Conservation (phyloP, 257 asterid species). For the Jacaranda copaia region DNA sequence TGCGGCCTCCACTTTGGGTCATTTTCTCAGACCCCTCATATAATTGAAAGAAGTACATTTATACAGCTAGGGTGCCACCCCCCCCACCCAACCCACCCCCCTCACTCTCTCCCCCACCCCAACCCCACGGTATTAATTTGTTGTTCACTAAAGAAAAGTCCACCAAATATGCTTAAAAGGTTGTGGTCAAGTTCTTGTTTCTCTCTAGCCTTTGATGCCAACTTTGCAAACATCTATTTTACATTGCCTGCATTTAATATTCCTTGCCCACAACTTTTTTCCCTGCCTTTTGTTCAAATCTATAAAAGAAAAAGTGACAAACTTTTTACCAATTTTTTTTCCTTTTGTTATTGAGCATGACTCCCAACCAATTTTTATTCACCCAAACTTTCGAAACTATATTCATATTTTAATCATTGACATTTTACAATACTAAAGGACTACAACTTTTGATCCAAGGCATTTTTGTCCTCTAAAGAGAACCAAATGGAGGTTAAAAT, state of each 20-base stretch:
- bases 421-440: neutral
- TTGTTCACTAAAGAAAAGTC: neutral
- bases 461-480: neutral
- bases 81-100: neutral
- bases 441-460: neutral
- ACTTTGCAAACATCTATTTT: neutral
- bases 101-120: too few relatives aligned
- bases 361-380: neutral
- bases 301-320: neutral
- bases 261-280: conserved; percentile 18
- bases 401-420: neutral
- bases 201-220: neutral
- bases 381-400: neutral
- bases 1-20: neutral
- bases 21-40: conserved; percentile 35
- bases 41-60: neutral
- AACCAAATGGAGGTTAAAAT: neutral
- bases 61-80: neutral
- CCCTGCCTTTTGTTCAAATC: neutral
- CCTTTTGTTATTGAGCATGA: neutral
- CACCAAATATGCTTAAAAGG: neutral
- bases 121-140: too few relatives aligned
- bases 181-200: neutral
- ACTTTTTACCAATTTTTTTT: neutral
- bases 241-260: neutral